Percentiles rank a stretch among this genome's conserved stretches.
Evolutionary conservation across 2,329 filamentous ascomycete species (phyloP).

Genomic region (Gremmenia infestans): DNA sequence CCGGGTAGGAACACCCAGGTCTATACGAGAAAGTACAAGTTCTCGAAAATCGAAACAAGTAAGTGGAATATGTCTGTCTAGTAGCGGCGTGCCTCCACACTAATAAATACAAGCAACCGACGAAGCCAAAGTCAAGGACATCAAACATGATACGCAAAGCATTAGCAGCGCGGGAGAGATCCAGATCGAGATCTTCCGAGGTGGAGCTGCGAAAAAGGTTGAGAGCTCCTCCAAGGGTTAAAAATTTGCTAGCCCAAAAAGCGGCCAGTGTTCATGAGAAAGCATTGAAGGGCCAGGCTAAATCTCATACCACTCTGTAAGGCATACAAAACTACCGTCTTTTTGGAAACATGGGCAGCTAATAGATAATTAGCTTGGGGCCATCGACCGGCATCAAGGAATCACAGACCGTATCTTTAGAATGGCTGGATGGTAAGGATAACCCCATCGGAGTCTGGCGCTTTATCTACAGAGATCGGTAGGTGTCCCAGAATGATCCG

Average conservation of each 20-base stretch:
- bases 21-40: conserved; percentile 1
- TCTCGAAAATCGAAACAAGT: conserved; percentile 11
- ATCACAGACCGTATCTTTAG: neutral
- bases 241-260: neutral
- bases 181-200: neutral
- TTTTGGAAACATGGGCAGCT: neutral
- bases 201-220: too few species aligned
- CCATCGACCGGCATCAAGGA: neutral
- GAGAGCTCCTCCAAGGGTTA: neutral
- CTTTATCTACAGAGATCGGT: conserved; percentile 26
- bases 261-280: conserved; percentile 11
- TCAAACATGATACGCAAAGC: conserved; percentile 4
- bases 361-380: neutral
- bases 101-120: neutral
- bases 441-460: conserved; percentile 15
- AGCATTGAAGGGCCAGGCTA: conserved; percentile 15
- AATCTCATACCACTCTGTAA: conserved; percentile 11
- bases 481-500: conserved; percentile 3
- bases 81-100: neutral
- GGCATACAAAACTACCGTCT: neutral
- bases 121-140: neutral
- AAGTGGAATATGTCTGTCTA: neutral
- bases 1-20: neutral
- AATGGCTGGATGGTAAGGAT: conserved; percentile 15
- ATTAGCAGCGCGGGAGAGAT: conserved; percentile 11